Percentiles rank a stretch among this genome's conserved stretches.
Evolutionary conservation across 345 rosid species (phyloP).

Genomic region (Eucalyptus tenuipes): DNA sequence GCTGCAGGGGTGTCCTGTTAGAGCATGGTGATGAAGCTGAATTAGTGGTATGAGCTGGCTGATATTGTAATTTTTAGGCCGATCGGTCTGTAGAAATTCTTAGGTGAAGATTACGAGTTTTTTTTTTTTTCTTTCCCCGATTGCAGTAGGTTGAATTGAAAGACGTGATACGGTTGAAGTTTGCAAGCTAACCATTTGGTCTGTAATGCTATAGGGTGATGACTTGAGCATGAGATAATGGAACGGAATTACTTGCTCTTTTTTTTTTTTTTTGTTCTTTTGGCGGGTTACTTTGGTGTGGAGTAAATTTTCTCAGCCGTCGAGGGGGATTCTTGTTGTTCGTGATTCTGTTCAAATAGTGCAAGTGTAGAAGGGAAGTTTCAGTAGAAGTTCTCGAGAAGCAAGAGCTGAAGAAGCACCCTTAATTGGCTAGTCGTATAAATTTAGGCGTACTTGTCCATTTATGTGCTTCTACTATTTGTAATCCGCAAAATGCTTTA

Average conservation of each 20-base stretch:
- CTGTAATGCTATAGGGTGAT: not conserved
- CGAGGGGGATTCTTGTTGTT: not conserved
- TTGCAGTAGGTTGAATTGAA: not conserved
- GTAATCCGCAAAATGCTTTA: not conserved
- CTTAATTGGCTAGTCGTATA: not conserved
- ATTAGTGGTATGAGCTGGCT: not conserved
- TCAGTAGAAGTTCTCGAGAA: not conserved
- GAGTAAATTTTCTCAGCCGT: not conserved
- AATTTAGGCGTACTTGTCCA: not conserved
- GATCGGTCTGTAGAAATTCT: not conserved
- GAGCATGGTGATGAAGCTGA: not conserved
- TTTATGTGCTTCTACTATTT: not conserved
- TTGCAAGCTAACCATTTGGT: not conserved
- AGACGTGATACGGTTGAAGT: not conserved
- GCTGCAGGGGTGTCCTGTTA: not conserved
- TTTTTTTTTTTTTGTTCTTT: not conserved
- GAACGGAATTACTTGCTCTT: not conserved
- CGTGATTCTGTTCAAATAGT: not conserved
- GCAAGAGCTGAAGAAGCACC: not conserved
- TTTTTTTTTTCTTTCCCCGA: rapidly evolving
- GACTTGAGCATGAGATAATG: not conserved
- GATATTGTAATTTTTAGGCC: not conserved
- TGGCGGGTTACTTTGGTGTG: not conserved
- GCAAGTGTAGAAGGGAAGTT: not conserved
- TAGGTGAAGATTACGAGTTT: not conserved